Evolutionary conservation across 129 eudicot species (phyloP), one percentile per base, ranked within the genome.

Genomic region (Chrysanthemum seticuspe): DNA sequence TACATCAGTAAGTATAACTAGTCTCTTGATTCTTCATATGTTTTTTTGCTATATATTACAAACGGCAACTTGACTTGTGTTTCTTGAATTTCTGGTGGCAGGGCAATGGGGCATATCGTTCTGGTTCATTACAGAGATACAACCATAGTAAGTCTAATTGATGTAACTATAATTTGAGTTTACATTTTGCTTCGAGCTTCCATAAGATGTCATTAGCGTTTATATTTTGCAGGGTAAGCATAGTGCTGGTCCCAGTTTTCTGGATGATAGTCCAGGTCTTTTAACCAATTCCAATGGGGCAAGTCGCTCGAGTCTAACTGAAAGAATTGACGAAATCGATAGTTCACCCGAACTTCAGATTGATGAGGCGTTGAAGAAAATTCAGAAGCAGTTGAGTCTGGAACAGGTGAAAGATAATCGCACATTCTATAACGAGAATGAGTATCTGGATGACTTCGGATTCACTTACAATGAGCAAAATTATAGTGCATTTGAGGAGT

Each of bases 91-190:
- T 54, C 15, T 78, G 71, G 51, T 78, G 71, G 56, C 90, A 94
- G 99, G 85, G 86, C 85, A 63, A 82, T 83, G 79, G 99, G 90
- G 77, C 99, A 94, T 79, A 94, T 94, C 71, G 99, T 94, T 73
- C 96, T 94, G 61, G 99, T 94, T 79, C 99, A 94, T 84, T 94
- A 94, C 89, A 88, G 99, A 82, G 97, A 94, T 72, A 81, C 85
- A 76, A 70, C 72, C 15, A 90, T 84, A 87, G 99, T 94, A 52
- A 83, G 85, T 78, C 13, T 69, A 19, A 65, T 47, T 54, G 18
- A 8, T 18, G 36, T 68, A 19, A 53, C 47, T n/a, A n/a, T n/a
- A n/a, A n/a, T n/a, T 48, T 72, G 40, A 31, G 36, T 60, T 27
- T 25, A 23, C 58, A 4, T 75, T 66, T 34, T 57, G 18, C 23